Evolutionary conservation across 2,329 filamentous ascomycete genomes (phyloP), one percentile per base, ranked within the genome.

Genomic region (Clonostachys rhizophaga): DNA sequence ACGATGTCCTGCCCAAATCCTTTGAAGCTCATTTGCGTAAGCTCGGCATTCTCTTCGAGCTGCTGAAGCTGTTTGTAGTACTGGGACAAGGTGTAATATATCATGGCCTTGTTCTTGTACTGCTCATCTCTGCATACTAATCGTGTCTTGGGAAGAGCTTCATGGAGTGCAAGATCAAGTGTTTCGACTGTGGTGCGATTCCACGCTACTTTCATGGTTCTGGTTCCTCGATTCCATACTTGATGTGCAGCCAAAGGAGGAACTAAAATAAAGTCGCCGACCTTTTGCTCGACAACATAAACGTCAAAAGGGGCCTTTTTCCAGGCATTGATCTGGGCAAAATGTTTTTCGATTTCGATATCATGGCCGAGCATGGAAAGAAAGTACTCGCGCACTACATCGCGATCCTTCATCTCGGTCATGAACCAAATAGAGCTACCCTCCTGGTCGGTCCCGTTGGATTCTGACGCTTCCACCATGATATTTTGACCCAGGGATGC

Each of bases 391-490:
- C 91, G 86, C 3, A 97, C 91, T 5, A 92, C 77, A 51, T 91
- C 86, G 2, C 94, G 84, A 59, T 99, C 94, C 58, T 94, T 95
- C 35, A 85, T 91, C 63, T 96, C 91, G 0, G 94, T 97, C 94
- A 99, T 97, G 62, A 97, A 96, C 94, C 94, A 99, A 36, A 99
- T 81, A 0, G 94, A 96, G 47, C 89, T 95, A 2, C 94, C 94
- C 2, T 87, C 81, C 52, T 84, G 88, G 60, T 94, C 89, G 5
- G 87, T 89, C 16, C 79, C 72, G 4, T 81, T 72, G 30, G 40
- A 42, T 18, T 39, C 17, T 1, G 92, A 97, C 3, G 91, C 84
- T 54, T 96, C 90, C 3, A 99, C 91, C 94, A 99, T 97, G 56
- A 99, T 92, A 60, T 99, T 99, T 55, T 99, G 94, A 0, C 94